Evolutionary conservation across 108 stramenopile genomes (phyloP), one percentile per base, ranked within the genome.

Genomic region (Fragilaria radians): DNA sequence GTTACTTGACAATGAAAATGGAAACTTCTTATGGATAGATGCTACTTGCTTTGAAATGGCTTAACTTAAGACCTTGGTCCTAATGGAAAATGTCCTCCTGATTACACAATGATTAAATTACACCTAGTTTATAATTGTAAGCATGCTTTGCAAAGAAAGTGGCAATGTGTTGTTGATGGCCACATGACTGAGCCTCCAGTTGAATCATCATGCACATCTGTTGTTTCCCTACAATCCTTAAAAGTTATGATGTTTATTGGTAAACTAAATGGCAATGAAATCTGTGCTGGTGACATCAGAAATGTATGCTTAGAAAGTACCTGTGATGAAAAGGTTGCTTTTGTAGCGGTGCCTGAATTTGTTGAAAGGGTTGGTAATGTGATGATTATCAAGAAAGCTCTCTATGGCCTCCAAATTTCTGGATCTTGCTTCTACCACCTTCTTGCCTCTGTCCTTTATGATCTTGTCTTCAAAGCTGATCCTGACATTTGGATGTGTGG

Each of bases 11-110:
- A 9, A 17, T 2, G 63, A 73, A 25, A 14, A 42, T 26, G 65
- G 64, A 0, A 71, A 62, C 42, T 62, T 33, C 1, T 22, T 66
- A 42, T 42, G 36, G 36, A 42, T 14, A 14, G 36, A 42, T 42
- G 36, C 36, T 7, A 42, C 73, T 25, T 4, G 22, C 1, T 66
- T 66, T 29, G 73, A 74, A 33, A 68, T 80, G 66, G 26, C 53
- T 11, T 42, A 7, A 11, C 36, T 42, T 42, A 7, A 7, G 7
- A 11, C 36, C 36, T 11, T 42, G 7, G 11, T 14, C 36, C 36
- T 7, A 14, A 42, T 14, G 7, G 14, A 7, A 42, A 42, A 42
- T 14, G 11, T 14, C 7, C 11, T 14, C 14, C 36, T 11, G 36
- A 42, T 42, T 66, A 18, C 49, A 23, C 58, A 47, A 31, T 3